Evolutionary conservation across 1,284 basidiomycete species (phyloP).

Genomic region (Pseudozyma pruni): DNA sequence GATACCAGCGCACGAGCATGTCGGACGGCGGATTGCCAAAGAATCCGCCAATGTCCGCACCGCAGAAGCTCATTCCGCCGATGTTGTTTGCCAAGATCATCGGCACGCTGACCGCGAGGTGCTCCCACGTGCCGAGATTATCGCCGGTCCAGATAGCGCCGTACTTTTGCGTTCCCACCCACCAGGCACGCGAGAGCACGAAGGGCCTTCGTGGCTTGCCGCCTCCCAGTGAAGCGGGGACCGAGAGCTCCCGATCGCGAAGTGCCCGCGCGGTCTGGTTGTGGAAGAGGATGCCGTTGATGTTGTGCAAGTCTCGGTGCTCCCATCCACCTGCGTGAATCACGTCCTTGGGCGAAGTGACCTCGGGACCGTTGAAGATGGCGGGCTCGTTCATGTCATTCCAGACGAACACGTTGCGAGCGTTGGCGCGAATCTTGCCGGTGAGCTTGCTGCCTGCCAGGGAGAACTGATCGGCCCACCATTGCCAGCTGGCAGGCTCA

Average conservation of each 20-base stretch:
- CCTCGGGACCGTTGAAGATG: conserved; percentile 97
- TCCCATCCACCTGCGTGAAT: conserved; percentile 95
- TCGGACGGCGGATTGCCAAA: conserved; percentile 95
- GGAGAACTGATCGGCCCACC: conserved; percentile 75
- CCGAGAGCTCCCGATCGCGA: conserved; percentile 74
- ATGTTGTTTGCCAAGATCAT: conserved; percentile 92
- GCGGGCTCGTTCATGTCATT: conserved; percentile 99
- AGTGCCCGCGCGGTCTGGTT: conserved; percentile 86
- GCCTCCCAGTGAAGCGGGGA: conserved; percentile 75
- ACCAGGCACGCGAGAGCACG: conserved; percentile 94
- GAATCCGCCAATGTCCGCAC: conserved; percentile 97
- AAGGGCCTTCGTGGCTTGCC: conserved; percentile 74
- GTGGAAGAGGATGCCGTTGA: conserved; percentile 75
- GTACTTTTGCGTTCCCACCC: conserved; percentile 91
- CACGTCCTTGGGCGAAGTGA: conserved; percentile 94
- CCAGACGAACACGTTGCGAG: conserved; percentile 83
- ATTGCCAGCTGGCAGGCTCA: conserved; percentile 87
- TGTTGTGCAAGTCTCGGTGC: conserved; percentile 93
- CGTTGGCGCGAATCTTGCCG: conserved; percentile 61
- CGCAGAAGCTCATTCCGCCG: conserved; percentile 92
- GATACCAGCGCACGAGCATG: conserved; percentile 97
- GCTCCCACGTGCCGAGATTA: conserved; percentile 96
- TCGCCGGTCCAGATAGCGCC: conserved; percentile 99
- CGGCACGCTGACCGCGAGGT: conserved; percentile 90
- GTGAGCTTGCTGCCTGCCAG: conserved; percentile 39